Conservation (phyloP, 2,329 filamentous ascomycete species). For the Tolypocladium ophioglossoides region DNA sequence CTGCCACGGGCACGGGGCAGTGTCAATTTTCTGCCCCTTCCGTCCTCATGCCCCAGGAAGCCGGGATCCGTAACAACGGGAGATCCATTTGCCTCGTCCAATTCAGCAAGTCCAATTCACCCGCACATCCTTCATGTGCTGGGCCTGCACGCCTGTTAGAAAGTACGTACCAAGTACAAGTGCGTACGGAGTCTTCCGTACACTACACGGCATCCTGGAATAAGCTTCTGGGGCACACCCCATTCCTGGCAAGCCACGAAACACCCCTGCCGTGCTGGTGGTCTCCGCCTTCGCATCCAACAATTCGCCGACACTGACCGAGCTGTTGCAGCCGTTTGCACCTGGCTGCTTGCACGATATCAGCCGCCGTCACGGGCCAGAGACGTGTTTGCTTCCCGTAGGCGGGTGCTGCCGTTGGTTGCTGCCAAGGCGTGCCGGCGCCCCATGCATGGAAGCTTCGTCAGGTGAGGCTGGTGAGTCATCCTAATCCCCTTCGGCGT, state of each 20-base stretch:
- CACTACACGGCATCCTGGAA: not conserved
- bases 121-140: not conserved
- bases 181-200: too few species aligned
- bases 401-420: not conserved
- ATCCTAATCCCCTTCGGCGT: too few species aligned
- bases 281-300: too few species aligned
- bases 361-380: not conserved
- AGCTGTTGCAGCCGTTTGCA: not conserved
- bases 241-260: not conserved
- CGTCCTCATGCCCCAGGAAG: not conserved
- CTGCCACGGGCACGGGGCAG: not conserved
- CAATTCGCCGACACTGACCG: conserved; percentile 3
- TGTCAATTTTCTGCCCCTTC: not conserved
- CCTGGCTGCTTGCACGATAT: not conserved
- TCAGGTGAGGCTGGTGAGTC: too few species aligned
- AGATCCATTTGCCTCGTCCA: not conserved
- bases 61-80: too few species aligned
- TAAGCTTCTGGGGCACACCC: not conserved
- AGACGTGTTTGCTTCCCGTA: not conserved
- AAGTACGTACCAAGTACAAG: too few species aligned
- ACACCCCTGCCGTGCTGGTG: not conserved
- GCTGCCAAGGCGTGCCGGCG: too few species aligned
- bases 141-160: not conserved
- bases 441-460: too few species aligned
- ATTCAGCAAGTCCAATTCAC: too few species aligned